Conservation (phyloP, 2,329 filamentous ascomycete genomes). For the Dactylonectria estremocensis region DNA sequence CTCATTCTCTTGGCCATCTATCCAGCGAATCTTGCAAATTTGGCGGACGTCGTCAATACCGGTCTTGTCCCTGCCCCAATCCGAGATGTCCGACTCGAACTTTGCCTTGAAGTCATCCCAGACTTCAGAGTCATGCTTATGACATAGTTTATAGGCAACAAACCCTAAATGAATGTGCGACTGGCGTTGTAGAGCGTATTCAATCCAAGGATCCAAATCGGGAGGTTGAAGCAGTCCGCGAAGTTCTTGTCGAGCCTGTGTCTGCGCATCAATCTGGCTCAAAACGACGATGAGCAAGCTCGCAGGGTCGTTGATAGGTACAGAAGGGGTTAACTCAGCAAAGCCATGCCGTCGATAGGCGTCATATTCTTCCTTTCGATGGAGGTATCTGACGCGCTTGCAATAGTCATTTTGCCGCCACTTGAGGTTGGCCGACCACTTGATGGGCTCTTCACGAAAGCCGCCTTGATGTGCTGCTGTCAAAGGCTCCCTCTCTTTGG, state of each 20-base stretch:
- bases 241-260: conserved; percentile 32
- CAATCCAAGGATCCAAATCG: conserved; percentile 30
- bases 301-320: conserved; percentile 19
- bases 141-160: conserved; percentile 44
- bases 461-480: conserved; percentile 4
- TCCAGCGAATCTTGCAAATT: conserved; percentile 42
- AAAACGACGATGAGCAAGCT: neutral
- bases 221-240: conserved; percentile 1
- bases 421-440: conserved; percentile 26
- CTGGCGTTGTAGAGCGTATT: neutral
- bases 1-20: conserved; percentile 36
- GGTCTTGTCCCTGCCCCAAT: conserved; percentile 44
- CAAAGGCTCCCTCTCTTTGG: conserved; percentile 27
- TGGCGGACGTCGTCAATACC: conserved; percentile 31
- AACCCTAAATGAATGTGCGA: conserved; percentile 16
- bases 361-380: conserved; percentile 22
- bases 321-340: rapidly evolving
- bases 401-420: conserved; percentile 27
- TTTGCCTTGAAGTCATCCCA: conserved; percentile 47
- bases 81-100: conserved; percentile 43
- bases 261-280: conserved; percentile 32
- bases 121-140: conserved; percentile 36
- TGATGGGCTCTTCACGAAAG: conserved; percentile 28
- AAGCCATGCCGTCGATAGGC: neutral
- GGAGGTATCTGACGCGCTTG: conserved; percentile 12